Evolutionary conservation across 2,329 filamentous ascomycete species (phyloP), one percentile per base, ranked within the genome.

Genomic region (Aquanectria penicillioides): DNA sequence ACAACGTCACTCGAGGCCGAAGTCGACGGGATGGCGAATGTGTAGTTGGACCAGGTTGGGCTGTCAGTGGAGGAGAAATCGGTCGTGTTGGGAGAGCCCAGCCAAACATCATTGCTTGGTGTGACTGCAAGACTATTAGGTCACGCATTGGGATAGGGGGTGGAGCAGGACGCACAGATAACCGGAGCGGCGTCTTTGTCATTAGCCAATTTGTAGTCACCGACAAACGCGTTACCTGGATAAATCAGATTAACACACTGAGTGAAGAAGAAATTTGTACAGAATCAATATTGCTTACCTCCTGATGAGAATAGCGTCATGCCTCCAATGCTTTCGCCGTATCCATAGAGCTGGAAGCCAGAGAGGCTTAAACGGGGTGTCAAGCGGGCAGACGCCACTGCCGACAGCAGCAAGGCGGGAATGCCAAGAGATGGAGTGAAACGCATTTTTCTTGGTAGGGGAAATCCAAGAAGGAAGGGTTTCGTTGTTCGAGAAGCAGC

Each of bases 21-120:
- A n/a, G 47, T 22, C 7, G 52, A 51, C 11, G 58, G 58, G 22
- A 61, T 36, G 13, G 58, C 53, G 38, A 61, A 57, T n/a, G 33
- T 53, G 25, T 43, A 25, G 47, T 61, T 52, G 13, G 58, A 43
- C 58, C 58, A 61, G 34, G 23, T 28, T 17, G 57, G 57, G 13
- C 26, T 28, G 15, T 50, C 22, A 12, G 29, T n/a, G 25, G 29
- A 46, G 5, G 34, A 20, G 13, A 48, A 48, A 23, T 23, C 48
- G 13, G 58, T 61, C 11, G 40, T 34, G 36, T 61, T 61, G 38
- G 58, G 58, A 13, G 58, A 61, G 13, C 40, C 52, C 12, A 29
- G 15, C 58, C 58, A 61, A 23, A 36, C 29, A 18, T 29, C 25
- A 7, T 47, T 25, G 18, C 36, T 50, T 11, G 47, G 13, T 5